A percentile compares a stretch with the other conserved stretches of the same genome.
Conservation (phyloP, 2,329 filamentous ascomycete species). For the Pseudocercospora eumusae region DNA sequence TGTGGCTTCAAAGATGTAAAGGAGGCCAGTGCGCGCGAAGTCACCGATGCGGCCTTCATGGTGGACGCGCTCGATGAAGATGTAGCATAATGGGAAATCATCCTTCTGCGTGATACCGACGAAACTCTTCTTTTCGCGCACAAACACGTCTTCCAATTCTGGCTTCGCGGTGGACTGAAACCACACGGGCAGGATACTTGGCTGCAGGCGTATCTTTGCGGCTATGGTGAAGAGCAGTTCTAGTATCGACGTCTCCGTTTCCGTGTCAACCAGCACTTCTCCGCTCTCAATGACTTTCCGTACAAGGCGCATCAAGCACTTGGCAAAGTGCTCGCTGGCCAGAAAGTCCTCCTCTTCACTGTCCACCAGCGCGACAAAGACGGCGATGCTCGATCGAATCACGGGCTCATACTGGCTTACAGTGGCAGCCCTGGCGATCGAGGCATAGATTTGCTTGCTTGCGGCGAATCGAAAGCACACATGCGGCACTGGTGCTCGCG, state of each 20-base stretch:
- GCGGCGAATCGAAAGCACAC: constrained; percentile 87
- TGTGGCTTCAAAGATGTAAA: constrained; percentile 94
- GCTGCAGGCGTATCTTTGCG: constrained; percentile 89
- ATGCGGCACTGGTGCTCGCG: constrained; percentile 82
- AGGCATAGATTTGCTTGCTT: constrained; percentile 83
- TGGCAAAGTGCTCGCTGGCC: constrained; percentile 80
- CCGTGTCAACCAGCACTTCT: constrained; percentile 70
- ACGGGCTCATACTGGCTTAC: constrained; percentile 82
- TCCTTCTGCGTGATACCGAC: constrained; percentile 81
- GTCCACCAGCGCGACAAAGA: constrained; percentile 91
- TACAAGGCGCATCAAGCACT: constrained; percentile 82
- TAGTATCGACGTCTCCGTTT: constrained; percentile 85
- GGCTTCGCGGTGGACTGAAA: constrained; percentile 62
- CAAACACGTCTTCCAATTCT: constrained; percentile 41
- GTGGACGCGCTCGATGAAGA: constrained; percentile 94
- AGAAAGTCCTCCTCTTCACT: constrained; percentile 95
- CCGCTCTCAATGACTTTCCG: constrained; percentile 74
- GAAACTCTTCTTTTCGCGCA: constrained; percentile 66
- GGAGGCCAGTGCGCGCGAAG: constrained; percentile 87
- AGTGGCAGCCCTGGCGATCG: constrained; percentile 84
- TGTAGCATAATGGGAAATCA: constrained; percentile 93
- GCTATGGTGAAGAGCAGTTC: constrained; percentile 95
- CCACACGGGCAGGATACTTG: constrained; percentile 85
- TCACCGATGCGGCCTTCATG: constrained; percentile 92
- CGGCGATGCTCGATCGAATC: constrained; percentile 77